Conservation (phyloP, 331 rosid species). For the Phaseolus coccineus region DNA sequence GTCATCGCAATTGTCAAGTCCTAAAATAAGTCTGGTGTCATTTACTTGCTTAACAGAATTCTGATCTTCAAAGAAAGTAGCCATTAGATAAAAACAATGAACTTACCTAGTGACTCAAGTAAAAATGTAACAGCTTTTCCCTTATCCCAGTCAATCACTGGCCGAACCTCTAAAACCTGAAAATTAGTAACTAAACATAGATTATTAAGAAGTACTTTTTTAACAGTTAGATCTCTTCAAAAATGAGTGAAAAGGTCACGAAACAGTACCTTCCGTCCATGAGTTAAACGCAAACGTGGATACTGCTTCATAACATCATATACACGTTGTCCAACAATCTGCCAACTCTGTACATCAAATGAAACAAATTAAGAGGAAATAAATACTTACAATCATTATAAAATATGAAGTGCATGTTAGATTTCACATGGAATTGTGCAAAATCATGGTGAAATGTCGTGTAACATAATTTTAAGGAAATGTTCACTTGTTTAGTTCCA, state of each 20-base stretch:
- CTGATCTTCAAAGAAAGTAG: conserved; percentile 2
- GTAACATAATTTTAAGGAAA: too few relatives aligned
- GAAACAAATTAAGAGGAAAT: conserved; percentile 25
- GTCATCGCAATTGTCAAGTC: conserved; percentile 68
- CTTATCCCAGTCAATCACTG: conserved; percentile 90
- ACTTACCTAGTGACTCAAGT: conserved; percentile 90
- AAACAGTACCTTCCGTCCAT: conserved; percentile 84
- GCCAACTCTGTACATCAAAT: conserved; percentile 70
- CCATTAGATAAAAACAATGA: conserved; percentile 7
- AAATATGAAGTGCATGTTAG: background rate
- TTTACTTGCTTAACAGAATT: conserved; percentile 25
- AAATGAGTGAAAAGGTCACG: background rate
- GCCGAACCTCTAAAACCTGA: conserved; percentile 96
- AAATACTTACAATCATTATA: background rate
- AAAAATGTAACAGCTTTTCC: conserved; percentile 94
- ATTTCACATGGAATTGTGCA: too few relatives aligned
- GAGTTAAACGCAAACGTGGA: conserved; percentile 72
- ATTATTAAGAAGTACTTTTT: background rate
- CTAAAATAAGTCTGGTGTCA: conserved; percentile 53
- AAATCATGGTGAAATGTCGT: too few relatives aligned
- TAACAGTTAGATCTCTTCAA: background rate
- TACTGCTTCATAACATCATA: conserved; percentile 64
- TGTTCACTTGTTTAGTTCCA: too few relatives aligned
- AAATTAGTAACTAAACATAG: background rate
- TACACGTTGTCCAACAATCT: conserved; percentile 66